A percentile compares a stretch with the other conserved stretches of the same genome.
These are phyloP conservation scores for Leccinum truebloodii DNA, from an alignment of 768 basidiomycete genomes.

Conservation along the genomic window DNA sequence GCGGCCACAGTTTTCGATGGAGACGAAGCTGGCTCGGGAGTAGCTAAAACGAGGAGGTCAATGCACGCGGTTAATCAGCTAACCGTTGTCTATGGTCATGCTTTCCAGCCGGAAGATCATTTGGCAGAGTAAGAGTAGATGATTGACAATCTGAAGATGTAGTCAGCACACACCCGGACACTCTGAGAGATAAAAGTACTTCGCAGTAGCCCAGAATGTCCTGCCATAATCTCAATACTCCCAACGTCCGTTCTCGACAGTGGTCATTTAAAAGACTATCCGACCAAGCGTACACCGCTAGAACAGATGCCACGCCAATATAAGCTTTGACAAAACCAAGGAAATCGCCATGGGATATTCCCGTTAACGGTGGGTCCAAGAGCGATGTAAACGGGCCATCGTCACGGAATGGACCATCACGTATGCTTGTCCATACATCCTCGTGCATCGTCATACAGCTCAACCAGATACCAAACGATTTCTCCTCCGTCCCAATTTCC, in stretches of 20 bases:
- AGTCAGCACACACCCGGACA: constrained; percentile 22
- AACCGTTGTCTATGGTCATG: constrained; percentile 61
- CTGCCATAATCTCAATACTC: constrained; percentile 46
- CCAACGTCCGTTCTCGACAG: constrained; percentile 64
- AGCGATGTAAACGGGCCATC: constrained; percentile 41
- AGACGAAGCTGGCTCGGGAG: constrained; percentile 50
- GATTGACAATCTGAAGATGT: constrained; percentile 62
- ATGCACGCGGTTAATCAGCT: neutral
- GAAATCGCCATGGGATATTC: constrained; percentile 55
- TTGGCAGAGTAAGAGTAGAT: constrained; percentile 69
- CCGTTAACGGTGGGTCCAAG: constrained; percentile 32
- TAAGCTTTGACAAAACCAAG: constrained; percentile 64
- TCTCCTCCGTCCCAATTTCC: constrained; percentile 64
- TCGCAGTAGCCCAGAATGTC: constrained; percentile 68
- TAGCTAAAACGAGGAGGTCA: constrained; percentile 35
- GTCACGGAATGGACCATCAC: constrained; percentile 14
- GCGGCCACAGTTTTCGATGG: constrained; percentile 49
- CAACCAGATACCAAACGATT: constrained; percentile 72
- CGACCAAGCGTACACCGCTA: constrained; percentile 78
- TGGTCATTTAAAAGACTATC: constrained; percentile 70
- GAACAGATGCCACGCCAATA: constrained; percentile 64
- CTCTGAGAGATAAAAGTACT: constrained; percentile 38
- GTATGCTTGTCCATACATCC: constrained; percentile 41
- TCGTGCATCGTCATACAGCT: constrained; percentile 64
- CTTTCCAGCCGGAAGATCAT: constrained; percentile 71